Base-by-base conservation (phyloP, 148 eudicot species). In the Tetragonia tetragonoides region DNA sequence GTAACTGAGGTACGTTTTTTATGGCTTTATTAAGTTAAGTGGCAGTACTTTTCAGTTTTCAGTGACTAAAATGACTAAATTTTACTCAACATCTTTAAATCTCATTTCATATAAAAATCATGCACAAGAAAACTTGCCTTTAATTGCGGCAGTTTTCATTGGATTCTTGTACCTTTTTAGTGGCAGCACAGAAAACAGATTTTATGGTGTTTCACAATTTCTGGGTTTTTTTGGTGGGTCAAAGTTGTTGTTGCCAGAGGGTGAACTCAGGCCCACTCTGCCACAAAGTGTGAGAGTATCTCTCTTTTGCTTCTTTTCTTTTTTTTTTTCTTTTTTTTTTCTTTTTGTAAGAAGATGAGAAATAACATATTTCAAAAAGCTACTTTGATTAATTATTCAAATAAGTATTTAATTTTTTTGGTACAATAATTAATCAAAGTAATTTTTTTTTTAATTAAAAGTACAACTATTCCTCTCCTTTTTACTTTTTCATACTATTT, bases 1-100 rank as follows among this genome's bases (percentile, higher is more conserved):
- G 91, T 86, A 21, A 84, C 75, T 70, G 84, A 88, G 85, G 91
- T 59, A 8, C 4, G 37, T 4, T 15, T 20, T 38, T 23, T 47
- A 2, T 21, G 4, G 0, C n/a, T 41, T 40, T 8, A 0, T 42
- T 61, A 20, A 68, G 24, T 61, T 20, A 6, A 61, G 3, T 7
- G 24, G 4, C 6, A 61, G 24, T 44, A 44, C 47, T 44, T 44
- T 44, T 44, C 47, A 44, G 9, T 44, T 9, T 44, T 5, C 9
- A 2, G 47, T 44, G 9, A 44, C 6, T 5, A 49, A 49, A 8
- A 14, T 49, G 53, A 49, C 12, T 28, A 28, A 28, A 28, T 49
- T 2, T 49, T 49, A 49, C 53, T 10, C 53, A 49, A 49, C 53
- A 49, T 49, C 12, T 49, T 8, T 46, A 6, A 46, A 3, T 10